Base-by-base conservation (phyloP, 2,329 filamentous ascomycete species). In the Aspergillus pseudoviridinutans region DNA sequence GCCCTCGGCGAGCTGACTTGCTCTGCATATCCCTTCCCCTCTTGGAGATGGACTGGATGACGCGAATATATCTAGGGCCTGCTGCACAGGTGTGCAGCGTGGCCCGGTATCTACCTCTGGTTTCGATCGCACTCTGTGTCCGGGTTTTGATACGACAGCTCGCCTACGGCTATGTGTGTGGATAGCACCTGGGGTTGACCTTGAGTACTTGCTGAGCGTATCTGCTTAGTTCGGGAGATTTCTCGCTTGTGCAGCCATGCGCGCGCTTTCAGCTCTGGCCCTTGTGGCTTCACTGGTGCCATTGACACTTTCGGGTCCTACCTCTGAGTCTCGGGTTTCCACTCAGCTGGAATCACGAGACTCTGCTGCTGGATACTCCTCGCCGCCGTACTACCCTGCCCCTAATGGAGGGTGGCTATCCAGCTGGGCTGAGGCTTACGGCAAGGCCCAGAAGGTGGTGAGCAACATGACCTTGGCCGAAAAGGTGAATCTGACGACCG, bases 401-500 rank as follows among this genome's bases (percentile, higher is more conserved):
- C 89, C 88, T 0, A 82, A 85, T 53, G 88, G 88, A 51, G 90
- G 89, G 42, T 92, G 89, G 86, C 76, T 82, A 0, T 74, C 81
- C 5, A 82, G 83, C 57, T 93, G 90, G 90, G 77, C 78, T 24
- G 82, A 83, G 20, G 87, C 88, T 64, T 93, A 92, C 68, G 76
- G 76, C 53, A 91, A 89, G 66, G 90, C 90, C 1, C 80, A 85
- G 57, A 73, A 78, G 3, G 72, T 92, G 14, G 89, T 93, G 17
- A 83, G 84, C 54, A 82, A 85, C 50, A 90, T 93, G 89, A 92
- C 89, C 0, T 74, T 93, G 56, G 89, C 88, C 1, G 90, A 92
- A 71, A 93, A 92, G 76, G 87, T 88, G 3, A 92, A 92, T 68
- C 80, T 92, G 53, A 91, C 88, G 0, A 83, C 84, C 1, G 89